A percentile compares a stretch with the other conserved stretches of the same genome.
phyloP scores from a whole-genome alignment of 805 yeast species.

The Nakazawaea pomicola region DNA sequence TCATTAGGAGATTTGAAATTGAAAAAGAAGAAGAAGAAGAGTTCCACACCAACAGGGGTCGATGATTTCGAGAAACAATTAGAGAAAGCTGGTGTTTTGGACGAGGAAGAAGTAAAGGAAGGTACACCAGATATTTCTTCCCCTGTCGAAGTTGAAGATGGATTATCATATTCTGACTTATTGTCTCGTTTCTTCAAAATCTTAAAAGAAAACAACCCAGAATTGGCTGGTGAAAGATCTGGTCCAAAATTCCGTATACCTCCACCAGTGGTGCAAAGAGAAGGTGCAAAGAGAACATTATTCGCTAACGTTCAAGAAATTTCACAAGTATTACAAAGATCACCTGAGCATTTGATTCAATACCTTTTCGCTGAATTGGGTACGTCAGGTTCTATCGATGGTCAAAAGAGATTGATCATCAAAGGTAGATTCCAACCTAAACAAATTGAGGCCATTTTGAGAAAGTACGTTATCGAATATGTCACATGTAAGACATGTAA shows the following conservation, averaged over 20 bases:
- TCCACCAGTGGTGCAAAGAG: conserved; percentile 95
- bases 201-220: conserved; percentile 92
- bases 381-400: conserved; percentile 98
- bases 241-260: conserved; percentile 94
- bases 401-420: conserved; percentile 92
- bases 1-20: conserved; percentile 66
- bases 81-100: conserved; percentile 84
- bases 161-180: conserved; percentile 70
- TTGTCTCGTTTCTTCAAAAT: conserved; percentile 82
- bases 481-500: conserved; percentile 99
- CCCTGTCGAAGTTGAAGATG: conserved; percentile 37
- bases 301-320: conserved; percentile 96
- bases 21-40: conserved; percentile 82
- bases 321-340: conserved; percentile 89
- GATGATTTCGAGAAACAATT: conserved; percentile 86
- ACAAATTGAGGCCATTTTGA: conserved; percentile 92
- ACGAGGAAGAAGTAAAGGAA: conserved; percentile 29
- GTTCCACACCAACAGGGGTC: conserved; percentile 47
- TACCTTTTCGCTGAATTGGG: conserved; percentile 97
- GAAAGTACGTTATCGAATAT: conserved; percentile 94
- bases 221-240: conserved; percentile 92
- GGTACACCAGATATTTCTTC: conserved; percentile 26
- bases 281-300: conserved; percentile 93
- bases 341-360: conserved; percentile 95
- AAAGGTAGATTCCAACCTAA: conserved; percentile 98